phyloP scores from a whole-genome alignment of 306 rosid species.

The Adenanthera pavonina region DNA sequence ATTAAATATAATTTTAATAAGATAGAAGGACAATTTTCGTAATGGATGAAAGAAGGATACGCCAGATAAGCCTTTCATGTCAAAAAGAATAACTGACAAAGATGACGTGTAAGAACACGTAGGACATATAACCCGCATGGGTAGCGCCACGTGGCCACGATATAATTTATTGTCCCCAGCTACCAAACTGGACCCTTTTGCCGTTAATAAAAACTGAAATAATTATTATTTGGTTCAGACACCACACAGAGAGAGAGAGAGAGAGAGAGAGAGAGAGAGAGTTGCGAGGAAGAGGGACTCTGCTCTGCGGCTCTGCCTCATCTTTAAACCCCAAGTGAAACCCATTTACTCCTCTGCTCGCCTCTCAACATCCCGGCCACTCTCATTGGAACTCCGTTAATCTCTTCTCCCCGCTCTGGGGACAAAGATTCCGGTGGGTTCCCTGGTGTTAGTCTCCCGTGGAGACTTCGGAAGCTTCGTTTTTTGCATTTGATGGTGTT shows the following conservation, averaged over 20 bases:
- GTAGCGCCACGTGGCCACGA: constrained; percentile 52
- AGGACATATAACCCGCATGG: constrained; percentile 19
- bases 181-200: constrained; percentile 51
- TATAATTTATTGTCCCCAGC: constrained; percentile 48
- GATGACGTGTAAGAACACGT: constrained; percentile 51
- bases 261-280: neutral
- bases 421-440: neutral
- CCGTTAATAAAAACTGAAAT: constrained; percentile 61
- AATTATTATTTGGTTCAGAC: constrained; percentile 6
- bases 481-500: constrained; percentile 35
- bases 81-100: constrained; percentile 41
- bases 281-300: constrained; percentile 1
- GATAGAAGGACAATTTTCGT: neutral
- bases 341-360: constrained; percentile 26
- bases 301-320: constrained; percentile 11
- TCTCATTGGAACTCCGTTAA: neutral
- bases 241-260: neutral
- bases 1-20: neutral
- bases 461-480: neutral
- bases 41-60: neutral
- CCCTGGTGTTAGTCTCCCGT: constrained; percentile 1
- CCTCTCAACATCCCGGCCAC: constrained; percentile 24
- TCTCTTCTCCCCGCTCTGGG: neutral
- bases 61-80: constrained; percentile 55
- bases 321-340: constrained; percentile 7